Base-by-base conservation (phyloP, 2,329 filamentous ascomycete genomes). In the Xylariomycetidae sp. region DNA sequence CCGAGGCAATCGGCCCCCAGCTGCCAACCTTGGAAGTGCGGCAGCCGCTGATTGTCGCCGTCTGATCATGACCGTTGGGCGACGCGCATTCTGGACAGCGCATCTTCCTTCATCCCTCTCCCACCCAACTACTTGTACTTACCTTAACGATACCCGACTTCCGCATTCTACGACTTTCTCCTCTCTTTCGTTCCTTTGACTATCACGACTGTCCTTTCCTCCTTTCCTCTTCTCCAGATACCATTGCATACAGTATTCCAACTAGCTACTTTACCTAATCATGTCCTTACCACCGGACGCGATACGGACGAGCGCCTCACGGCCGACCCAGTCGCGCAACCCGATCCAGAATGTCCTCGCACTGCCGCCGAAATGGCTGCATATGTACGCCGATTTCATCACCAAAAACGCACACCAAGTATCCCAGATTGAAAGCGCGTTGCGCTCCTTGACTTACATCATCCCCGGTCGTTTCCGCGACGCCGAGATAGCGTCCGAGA, bases 401-500 rank as follows among this genome's bases (percentile, higher is more conserved):
- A 84, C 85, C 42, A 92, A 90, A 65, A 98, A 98, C 59, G 81
- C 88, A 40, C 83, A 87, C 53, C 87, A 93, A 39, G 88, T 98
- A 33, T 86, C 87, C 31, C 89, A 95, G 65, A 90, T 98, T 43
- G 92, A 98, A 67, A 93, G 86, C 43, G 87, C 88, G 10, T 67
- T 98, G 54, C 79, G 92, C 24, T 95, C 88, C 18, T 65, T 98
- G 45, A 95, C 90, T 29, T 98, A 98, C 59, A 88, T 98, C 46
- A 92, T 96, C 31, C 92, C 90, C 37, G 89, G 85, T 37, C 84
- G 85, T 34, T 90, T 90, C 52, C 79, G 85, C 49, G 90, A 96
- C 62, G 89, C 90, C 42, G 92, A 96, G 59, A 82, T 96, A 48
- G 87, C 90, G 30, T 95, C 90, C 32, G 92, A 98, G 63, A 90